Conservation (phyloP, 2,329 filamentous ascomycete genomes). For the Chaetomium olivaceum region DNA sequence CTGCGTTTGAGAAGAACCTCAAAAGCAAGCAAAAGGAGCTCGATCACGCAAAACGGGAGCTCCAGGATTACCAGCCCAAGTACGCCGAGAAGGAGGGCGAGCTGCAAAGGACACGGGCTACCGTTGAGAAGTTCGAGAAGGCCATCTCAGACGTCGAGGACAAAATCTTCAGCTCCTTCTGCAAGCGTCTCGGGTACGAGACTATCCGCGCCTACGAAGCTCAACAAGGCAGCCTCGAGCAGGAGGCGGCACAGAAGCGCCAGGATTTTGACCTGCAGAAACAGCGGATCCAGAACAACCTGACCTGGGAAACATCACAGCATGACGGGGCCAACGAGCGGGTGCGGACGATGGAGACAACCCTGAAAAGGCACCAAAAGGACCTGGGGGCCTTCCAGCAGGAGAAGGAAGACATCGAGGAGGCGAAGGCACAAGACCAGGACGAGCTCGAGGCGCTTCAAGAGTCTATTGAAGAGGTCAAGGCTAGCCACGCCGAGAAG, state of each 20-base stretch:
- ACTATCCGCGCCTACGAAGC: constrained; percentile 92
- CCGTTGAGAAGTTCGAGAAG: constrained; percentile 54
- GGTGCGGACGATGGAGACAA: constrained; percentile 66
- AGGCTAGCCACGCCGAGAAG: constrained; percentile 55
- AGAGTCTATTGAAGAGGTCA: constrained; percentile 69
- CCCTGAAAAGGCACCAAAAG: constrained; percentile 64
- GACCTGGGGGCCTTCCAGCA: constrained; percentile 69
- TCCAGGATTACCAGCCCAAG: constrained; percentile 76
- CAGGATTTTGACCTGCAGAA: constrained; percentile 84
- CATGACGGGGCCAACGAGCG: constrained; percentile 64
- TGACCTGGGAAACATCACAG: constrained; percentile 58
- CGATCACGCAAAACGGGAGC: constrained; percentile 68
- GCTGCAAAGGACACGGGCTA: constrained; percentile 58
- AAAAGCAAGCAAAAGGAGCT: constrained; percentile 81
- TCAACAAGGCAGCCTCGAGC: constrained; percentile 88
- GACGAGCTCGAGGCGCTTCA: constrained; percentile 76
- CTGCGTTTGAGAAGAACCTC: constrained; percentile 78
- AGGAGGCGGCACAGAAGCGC: constrained; percentile 84
- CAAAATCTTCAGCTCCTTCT: constrained; percentile 82
- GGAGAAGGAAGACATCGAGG: constrained; percentile 74
- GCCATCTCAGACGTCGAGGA: constrained; percentile 84
- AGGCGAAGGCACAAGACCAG: constrained; percentile 68
- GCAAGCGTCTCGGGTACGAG: constrained; percentile 78
- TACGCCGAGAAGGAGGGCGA: constrained; percentile 70
- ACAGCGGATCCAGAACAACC: constrained; percentile 65